phyloP scores from a whole-genome alignment of 148 eudicot species.

The Selenicereus undatus region DNA sequence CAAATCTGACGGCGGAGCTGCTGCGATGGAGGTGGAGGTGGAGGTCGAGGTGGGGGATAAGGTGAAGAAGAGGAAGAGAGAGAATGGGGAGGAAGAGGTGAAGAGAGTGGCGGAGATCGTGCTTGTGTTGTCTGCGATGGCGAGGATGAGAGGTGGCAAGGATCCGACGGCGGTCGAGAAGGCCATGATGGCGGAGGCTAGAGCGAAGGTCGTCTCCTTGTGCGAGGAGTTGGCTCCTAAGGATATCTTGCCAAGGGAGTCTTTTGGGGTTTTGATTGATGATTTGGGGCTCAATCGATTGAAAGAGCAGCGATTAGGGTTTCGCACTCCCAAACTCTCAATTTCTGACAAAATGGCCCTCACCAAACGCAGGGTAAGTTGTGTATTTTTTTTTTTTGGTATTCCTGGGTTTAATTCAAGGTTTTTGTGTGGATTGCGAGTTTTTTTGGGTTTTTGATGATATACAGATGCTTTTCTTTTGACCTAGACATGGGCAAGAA shows the following conservation, averaged over 20 bases:
- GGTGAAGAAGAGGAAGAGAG: slow-evolving; percentile 33
- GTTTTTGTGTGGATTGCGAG: not conserved
- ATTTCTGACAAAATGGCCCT: slow-evolving; percentile 55
- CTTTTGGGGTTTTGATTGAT: slow-evolving; percentile 56
- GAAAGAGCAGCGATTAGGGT: slow-evolving; percentile 56
- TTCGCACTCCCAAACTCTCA: slow-evolving; percentile 56
- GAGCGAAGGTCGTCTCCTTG: slow-evolving; percentile 50
- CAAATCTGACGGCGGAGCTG: slow-evolving; percentile 17
- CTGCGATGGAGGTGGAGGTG: not conserved
- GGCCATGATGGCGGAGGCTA: slow-evolving; percentile 75
- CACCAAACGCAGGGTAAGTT: slow-evolving; percentile 61
- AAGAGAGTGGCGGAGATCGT: slow-evolving; percentile 78
- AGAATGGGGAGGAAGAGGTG: slow-evolving; percentile 34
- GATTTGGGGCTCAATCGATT: slow-evolving; percentile 70
- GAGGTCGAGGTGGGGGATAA: slow-evolving; percentile 3
- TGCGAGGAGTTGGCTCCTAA: slow-evolving; percentile 66
- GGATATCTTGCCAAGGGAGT: slow-evolving; percentile 69
- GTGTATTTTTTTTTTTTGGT: not conserved
- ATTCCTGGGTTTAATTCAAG: not conserved
- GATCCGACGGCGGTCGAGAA: slow-evolving; percentile 58
- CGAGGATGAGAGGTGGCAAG: slow-evolving; percentile 78
- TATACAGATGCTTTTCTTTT: not conserved
- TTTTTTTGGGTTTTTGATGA: not conserved
- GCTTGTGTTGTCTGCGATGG: slow-evolving; percentile 78
- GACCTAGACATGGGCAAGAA: not conserved